These are phyloP conservation scores for Cyamopsis tetragonoloba DNA, from an alignment of 306 rosid genomes.

Conservation along the genomic window DNA sequence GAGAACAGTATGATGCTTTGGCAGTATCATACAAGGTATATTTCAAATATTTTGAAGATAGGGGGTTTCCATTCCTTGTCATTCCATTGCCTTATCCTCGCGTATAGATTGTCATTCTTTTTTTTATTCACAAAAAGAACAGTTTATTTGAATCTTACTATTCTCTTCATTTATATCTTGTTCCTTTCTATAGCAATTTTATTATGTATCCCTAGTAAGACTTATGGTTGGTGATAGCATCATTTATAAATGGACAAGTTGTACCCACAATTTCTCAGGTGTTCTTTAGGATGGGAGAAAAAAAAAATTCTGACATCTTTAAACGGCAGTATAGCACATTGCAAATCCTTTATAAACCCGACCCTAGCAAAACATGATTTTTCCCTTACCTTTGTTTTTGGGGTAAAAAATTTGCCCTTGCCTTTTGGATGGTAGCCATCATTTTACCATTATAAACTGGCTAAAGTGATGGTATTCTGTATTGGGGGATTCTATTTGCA, in stretches of 20 bases:
- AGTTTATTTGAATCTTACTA: constrained; percentile 3
- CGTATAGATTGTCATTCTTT: constrained; percentile 30
- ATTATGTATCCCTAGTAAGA: not conserved
- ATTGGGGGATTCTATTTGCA: too few species aligned
- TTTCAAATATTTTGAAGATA: constrained; percentile 28
- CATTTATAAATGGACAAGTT: constrained; percentile 1
- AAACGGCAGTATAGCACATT: not conserved
- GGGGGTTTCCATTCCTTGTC: constrained; percentile 27
- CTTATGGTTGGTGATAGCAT: constrained; percentile 15
- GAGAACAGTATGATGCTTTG: constrained; percentile 23
- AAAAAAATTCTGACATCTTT: not conserved
- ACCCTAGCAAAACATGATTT: not conserved
- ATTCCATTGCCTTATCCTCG: constrained; percentile 24
- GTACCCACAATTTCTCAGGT: not conserved
- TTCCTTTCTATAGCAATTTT: not conserved
- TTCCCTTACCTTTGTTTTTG: not conserved
- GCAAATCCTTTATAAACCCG: not conserved
- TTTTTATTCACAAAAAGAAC: constrained; percentile 11
- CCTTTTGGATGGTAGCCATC: not conserved
- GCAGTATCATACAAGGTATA: constrained; percentile 11
- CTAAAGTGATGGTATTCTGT: not conserved
- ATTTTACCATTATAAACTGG: not conserved
- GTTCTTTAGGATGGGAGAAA: not conserved
- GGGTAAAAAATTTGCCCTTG: too few species aligned
- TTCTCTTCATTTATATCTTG: constrained; percentile 6